Base-by-base conservation (phyloP, 352 stramenopile genomes). In the Pythium insidiosum region DNA sequence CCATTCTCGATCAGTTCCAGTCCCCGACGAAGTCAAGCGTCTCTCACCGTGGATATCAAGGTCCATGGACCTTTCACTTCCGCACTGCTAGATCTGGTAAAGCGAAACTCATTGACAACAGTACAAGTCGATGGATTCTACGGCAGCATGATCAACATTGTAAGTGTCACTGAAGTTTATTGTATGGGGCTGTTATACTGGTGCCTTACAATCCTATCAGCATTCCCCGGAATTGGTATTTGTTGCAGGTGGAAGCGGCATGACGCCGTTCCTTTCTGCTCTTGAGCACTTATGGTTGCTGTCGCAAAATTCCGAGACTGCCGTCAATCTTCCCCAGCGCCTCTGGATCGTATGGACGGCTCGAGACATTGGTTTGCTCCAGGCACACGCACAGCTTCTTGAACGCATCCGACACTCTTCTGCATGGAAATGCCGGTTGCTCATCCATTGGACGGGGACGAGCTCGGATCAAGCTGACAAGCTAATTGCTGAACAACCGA, bases 71-170 rank as follows among this genome's bases (percentile, higher is more conserved):
- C 43, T 0, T 89, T 89, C 44, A 89, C 77, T 19, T 51, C 31
- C 5, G 55, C 59, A 23, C 34, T 89, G 6, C 38, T 85, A 10
- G 61, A 58, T 19, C 24, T 84, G 34, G 66, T 81, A 26, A 59
- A 68, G 45, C 56, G 16, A 1, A 60, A 77, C 7, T 57, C 63
- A 15, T 48, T 89, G 18, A 21, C 52, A 3, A 61, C 35, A 7
- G 58, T 87, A n/a, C 58, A 67, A 16, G 47, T 89, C 23, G 77
- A 89, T 47, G 74, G 77, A 30, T 89, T 83, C 50, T 89, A 88
- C 49, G 77, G 74, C 18, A 68, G 71, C 1, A 51, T 46, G 31
- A 73, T 88, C 20, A 40, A 68, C 34, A n/a, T n/a, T n/a, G n/a
- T n/a, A n/a, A n/a, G n/a, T n/a, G 49, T 73, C 40, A 15, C 51